Evolutionary conservation across 352 stramenopile genomes (phyloP), one percentile per base, ranked within the genome.

Genomic region (Phytopythium aichiense): DNA sequence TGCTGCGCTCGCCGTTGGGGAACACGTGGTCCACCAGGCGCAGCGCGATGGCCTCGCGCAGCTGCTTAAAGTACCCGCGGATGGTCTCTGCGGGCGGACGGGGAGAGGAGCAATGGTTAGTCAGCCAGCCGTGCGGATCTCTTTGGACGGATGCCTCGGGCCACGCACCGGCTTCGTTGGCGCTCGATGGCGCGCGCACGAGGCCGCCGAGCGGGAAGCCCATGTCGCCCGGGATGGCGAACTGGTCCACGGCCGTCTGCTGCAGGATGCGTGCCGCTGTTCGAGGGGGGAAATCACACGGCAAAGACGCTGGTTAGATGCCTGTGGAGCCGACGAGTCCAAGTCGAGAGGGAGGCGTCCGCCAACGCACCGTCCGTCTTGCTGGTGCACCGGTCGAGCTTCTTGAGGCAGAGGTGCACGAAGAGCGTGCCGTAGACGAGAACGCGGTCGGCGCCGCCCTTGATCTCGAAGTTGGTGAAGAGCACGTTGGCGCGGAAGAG

Each of bases 381-480:
- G 60, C 72, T 88, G 15, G 72, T 68, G 65, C 81, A 91, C 61
- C 84, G 79, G 64, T 98, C 91, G 25, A 96, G 69, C 66, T 96
- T 94, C 79, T 96, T 96, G 20, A 98, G 79, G 63, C 86, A 96
- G 58, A 96, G 66, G 67, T 96, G 84, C 35, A 95, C 88, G 69
- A 94, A 98, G 25, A 98, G 80, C 61, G 92, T 98, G 52, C 96
- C 85, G 77, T 98, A 98, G 67, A 98, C 93, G 55, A 98, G 79
- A 66, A 96, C 91, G 56, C 92, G 88, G 74, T 98, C 92, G 45
- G 89, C 87, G 57, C 78, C 79, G 46, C 91, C 91, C 60, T 97
- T 91, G 66, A 98, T 90, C 69, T 96, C 88, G 66, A 94, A 98
- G 75, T 97, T 97, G 42, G 89, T 94, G 69, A 98, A 98, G 25